Base-by-base conservation (phyloP, 2,329 filamentous ascomycete genomes). In the Zymoseptoria brevis region DNA sequence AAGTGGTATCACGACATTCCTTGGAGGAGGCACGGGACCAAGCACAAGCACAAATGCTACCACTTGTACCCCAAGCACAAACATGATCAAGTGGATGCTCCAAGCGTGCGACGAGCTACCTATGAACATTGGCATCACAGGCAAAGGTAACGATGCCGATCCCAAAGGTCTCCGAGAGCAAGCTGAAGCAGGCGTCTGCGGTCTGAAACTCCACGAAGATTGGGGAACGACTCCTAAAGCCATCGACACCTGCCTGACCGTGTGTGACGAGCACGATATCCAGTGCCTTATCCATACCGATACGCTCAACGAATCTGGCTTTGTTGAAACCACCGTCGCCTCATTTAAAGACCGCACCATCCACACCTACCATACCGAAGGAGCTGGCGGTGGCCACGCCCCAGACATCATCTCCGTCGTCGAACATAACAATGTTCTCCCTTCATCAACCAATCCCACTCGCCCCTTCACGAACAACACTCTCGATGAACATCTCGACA, bases 331-430 rank as follows among this genome's bases (percentile, higher is more conserved):
- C 60, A 96, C 92, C 2, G 85, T 96, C 62, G 83, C 80, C n/a
- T 86, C 92, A 2, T 88, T 97, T 80, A 90, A 90, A 72, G 81
- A 85, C 70, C 86, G 93, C 61, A 89, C 90, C 1, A 96, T 97
- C 69, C 93, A 97, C 76, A 96, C 93, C 1, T 97, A 97, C 75
- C 93, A 97, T 76, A 96, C 91, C 30, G 93, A 97, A 77, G 93
- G 93, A 49, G 93, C 93, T 1, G 93, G 93, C 49, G 93, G 93
- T 65, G 93, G 93, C 3, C 93, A 97, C 74, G 93, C 93, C 0
- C 93, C 93, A 0, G 93, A 97, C 73, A 96, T 97, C 75, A 96
- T 97, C 75, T 87, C 84, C 26, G 91, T 96, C 0, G 93, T 96
- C 9, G 90, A 95, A 74, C 87, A 92, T 69, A 76, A 83, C 53